phyloP scores from a whole-genome alignment of 1,284 basidiomycete genomes.

The Rugiboletus extremiorientalis region DNA sequence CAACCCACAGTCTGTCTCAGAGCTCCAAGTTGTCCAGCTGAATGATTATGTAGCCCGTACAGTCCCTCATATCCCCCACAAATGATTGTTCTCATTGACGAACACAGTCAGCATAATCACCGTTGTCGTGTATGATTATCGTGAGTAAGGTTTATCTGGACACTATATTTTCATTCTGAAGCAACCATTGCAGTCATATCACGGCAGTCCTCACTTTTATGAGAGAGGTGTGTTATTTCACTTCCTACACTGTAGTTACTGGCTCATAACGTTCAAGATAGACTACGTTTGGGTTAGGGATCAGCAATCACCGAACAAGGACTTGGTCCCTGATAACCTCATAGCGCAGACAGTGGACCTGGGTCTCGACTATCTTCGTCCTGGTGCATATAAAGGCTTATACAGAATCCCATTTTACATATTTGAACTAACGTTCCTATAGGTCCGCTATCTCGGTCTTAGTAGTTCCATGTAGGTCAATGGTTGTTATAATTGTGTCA shows the following conservation, averaged over 20 bases:
- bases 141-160: neutral
- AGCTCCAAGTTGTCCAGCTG: neutral
- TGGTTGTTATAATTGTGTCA: too few species aligned
- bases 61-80: neutral
- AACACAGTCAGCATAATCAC: neutral
- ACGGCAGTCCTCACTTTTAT: constrained; percentile 1
- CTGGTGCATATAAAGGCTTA: neutral
- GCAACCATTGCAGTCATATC: neutral
- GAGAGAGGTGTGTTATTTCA: neutral
- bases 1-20: neutral
- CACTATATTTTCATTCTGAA: neutral
- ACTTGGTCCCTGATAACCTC: neutral
- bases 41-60: constrained; percentile 3
- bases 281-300: constrained; percentile 1
- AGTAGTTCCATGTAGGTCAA: too few species aligned
- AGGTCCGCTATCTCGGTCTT: too few species aligned
- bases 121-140: constrained; percentile 9
- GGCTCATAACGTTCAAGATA: neutral
- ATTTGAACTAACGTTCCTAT: too few species aligned
- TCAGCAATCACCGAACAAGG: neutral
- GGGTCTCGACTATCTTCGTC: constrained; percentile 1
- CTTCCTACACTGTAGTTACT: neutral
- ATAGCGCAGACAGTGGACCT: neutral
- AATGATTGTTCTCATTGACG: neutral
- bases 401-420: too few species aligned